A percentile compares a stretch with the other conserved stretches of the same genome.
Evolutionary conservation across 495 filamentous ascomycete genomes (phyloP).

Genomic region (Trichoderma virens): DNA sequence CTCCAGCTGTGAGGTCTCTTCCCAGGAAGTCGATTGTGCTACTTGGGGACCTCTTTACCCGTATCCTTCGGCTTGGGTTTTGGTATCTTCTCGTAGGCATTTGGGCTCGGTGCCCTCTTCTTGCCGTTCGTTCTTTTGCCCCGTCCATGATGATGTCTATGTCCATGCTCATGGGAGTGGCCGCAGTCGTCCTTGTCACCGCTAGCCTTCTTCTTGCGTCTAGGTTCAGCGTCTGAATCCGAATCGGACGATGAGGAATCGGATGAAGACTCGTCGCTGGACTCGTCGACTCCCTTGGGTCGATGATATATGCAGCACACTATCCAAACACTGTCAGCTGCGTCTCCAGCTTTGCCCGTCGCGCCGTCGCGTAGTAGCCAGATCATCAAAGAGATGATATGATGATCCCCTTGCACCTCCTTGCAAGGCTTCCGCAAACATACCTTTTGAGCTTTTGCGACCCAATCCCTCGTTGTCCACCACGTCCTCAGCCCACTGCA

Average conservation of each 20-base stretch:
- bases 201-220: conserved; percentile 15
- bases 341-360: neutral
- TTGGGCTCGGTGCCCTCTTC: conserved; percentile 66
- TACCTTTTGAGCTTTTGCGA: conserved; percentile 90
- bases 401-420: neutral
- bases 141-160: conserved; percentile 27
- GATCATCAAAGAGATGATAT: neutral
- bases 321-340: conserved; percentile 25
- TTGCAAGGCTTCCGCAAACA: neutral
- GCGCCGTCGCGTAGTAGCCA: neutral
- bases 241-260: conserved; percentile 54
- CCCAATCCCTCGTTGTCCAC: conserved; percentile 95
- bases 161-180: conserved; percentile 13
- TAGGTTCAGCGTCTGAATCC: conserved; percentile 44
- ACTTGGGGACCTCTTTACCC: neutral
- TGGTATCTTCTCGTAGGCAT: conserved; percentile 93
- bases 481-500: conserved; percentile 89
- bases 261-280: conserved; percentile 65
- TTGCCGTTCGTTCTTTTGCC: conserved; percentile 25
- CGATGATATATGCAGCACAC: conserved; percentile 99
- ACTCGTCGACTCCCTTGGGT: conserved; percentile 74
- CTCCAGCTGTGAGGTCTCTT: neutral
- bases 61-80: conserved; percentile 38
- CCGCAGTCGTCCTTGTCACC: conserved; percentile 19
- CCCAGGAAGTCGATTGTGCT: neutral